These are phyloP conservation scores for Stentor coeruleus DNA, from an alignment of 73 alveolate genomes.

Conservation along the genomic window DNA sequence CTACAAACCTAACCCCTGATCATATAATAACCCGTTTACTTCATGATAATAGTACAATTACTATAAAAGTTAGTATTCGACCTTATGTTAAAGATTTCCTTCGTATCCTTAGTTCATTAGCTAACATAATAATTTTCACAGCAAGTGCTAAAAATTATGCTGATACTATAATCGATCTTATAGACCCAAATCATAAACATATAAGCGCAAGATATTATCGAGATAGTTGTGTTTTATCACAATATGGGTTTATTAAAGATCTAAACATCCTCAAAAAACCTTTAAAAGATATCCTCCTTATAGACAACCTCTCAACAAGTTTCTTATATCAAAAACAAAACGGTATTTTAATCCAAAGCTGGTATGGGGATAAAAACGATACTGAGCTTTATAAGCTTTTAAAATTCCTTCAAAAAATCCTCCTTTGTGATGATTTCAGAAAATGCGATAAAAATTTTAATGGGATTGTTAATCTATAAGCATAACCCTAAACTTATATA, in stretches of 20 bases:
- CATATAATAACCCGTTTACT: too few species aligned
- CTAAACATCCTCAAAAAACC: constrained; percentile 33
- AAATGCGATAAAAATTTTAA: too few species aligned
- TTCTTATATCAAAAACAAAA: constrained; percentile 42
- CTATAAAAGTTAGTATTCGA: constrained; percentile 37
- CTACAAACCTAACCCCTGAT: too few species aligned
- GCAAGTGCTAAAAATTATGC: constrained; percentile 87
- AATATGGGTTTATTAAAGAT: constrained; percentile 29
- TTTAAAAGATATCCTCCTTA: constrained; percentile 32
- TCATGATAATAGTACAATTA: too few species aligned
- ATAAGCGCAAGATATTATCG: constrained; percentile 58
- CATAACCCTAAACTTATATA: too few species aligned
- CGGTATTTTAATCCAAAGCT: constrained; percentile 43
- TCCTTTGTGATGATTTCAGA: too few species aligned
- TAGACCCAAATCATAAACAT: constrained; percentile 41
- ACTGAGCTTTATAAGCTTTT: constrained; percentile 39
- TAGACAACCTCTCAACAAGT: constrained; percentile 36
- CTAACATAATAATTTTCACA: constrained; percentile 80
- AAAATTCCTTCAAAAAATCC: constrained; percentile 37
- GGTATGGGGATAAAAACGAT: constrained; percentile 40
- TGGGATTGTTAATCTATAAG: too few species aligned
- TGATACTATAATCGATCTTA: constrained; percentile 57
- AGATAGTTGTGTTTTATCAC: constrained; percentile 56
- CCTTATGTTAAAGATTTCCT: constrained; percentile 73
- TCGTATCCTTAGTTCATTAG: constrained; percentile 53